Base-by-base conservation (phyloP, 345 rosid species). In the Dipteronia sinensis region DNA sequence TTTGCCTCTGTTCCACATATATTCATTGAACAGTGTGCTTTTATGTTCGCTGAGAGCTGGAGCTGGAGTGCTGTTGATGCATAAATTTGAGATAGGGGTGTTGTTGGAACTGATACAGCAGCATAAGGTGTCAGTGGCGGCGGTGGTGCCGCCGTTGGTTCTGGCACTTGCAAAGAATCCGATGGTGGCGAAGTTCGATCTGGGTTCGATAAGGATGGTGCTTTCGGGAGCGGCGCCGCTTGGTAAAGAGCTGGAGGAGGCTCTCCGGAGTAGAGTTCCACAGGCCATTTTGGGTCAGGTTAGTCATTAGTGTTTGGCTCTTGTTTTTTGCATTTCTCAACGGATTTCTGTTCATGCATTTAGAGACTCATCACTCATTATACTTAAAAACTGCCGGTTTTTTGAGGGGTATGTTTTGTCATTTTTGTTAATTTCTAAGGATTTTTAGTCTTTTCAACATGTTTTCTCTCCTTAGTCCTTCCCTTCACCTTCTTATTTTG, bases 151-250 rank as follows among this genome's bases (percentile, higher is more conserved):
- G 4, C 99, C 99, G 13, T 77, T 93, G 34, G 98, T 95, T 23
- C 79, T 95, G 70, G 93, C 97, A 9, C 74, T 93, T 2, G 97
- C 98, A 1, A 93, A 93, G 87, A 92, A 89, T 66, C 90, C 97
- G 0, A 40, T 86, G 68, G 97, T 90, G 51, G 92, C 80, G 27
- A 81, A 85, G 19, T 92, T 66, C 73, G 97, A 95, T 68, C 88
- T 95, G 20, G 84, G 88, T 49, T 92, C 98, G 9, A 88, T 93
- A 5, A 78, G 97, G 75, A 67, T 91, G 79, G 91, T 95, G 81
- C 90, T 92, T 10, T 95, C 99, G 0, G 99, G 99, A 69, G 99
- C 99, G 0, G 98, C 99, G 3, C 99, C 99, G 31, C 86, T 95
- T 23, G 98, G 97, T 34, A 93, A 90, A 87, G 98, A 95, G 82